Conservation (phyloP, 805 yeast species). For the Lipomyces lipofer region DNA sequence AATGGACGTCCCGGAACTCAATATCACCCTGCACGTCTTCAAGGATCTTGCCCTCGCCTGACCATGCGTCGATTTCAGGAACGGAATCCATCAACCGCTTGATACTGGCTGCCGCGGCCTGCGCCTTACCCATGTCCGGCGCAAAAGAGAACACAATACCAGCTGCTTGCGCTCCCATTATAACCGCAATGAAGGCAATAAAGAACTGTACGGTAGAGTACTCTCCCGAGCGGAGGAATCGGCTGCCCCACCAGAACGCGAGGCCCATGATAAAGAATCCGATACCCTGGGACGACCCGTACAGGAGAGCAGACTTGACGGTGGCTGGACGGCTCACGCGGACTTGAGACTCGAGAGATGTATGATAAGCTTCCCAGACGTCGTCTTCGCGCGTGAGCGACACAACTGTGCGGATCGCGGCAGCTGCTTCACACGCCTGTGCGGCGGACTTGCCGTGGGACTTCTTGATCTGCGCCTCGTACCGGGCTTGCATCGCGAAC, state of each 20-base stretch:
- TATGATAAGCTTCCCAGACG: conserved; percentile 39
- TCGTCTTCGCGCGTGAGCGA: conserved; percentile 46
- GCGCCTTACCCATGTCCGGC: conserved; percentile 49
- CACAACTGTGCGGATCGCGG: conserved; percentile 46
- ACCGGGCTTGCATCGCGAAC: conserved; percentile 38
- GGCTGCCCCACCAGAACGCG: conserved; percentile 48
- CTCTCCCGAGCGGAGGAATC: conserved; percentile 39
- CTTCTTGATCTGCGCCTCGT: conserved; percentile 42
- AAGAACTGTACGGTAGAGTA: conserved; percentile 41
- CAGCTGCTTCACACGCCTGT: conserved; percentile 45
- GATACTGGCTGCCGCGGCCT: conserved; percentile 41
- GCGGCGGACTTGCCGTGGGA: conserved; percentile 45
- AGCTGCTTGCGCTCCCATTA: conserved; percentile 47
- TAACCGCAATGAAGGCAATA: conserved; percentile 43
- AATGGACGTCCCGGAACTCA: conserved; percentile 45
- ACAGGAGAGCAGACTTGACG: conserved; percentile 16
- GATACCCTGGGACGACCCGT: conserved; percentile 42
- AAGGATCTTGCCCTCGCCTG: conserved; percentile 29
- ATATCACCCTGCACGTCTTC: conserved; percentile 52
- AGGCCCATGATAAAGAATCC: conserved; percentile 46
- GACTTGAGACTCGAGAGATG: conserved; percentile 22
- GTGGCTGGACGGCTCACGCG: conserved; percentile 12
- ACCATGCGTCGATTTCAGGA: conserved; percentile 43
- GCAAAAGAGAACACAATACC: conserved; percentile 45
- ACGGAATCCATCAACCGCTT: conserved; percentile 37